Conservation (phyloP, 805 yeast genomes). For the Lipomyces chichibuensis region DNA sequence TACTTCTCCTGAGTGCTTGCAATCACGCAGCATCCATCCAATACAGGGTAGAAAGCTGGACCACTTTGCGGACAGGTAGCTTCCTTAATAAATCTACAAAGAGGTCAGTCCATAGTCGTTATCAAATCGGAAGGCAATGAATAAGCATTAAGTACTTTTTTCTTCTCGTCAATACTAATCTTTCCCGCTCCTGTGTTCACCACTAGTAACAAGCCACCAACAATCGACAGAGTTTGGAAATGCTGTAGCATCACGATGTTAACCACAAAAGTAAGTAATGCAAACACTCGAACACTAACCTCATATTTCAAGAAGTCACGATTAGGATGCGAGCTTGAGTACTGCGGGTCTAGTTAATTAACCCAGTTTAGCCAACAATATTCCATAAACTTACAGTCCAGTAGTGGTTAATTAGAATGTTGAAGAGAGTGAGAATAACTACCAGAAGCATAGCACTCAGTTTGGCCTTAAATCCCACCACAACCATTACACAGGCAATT, state of each 20-base stretch:
- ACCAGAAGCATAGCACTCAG: conserved; percentile 74
- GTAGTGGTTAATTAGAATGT: conserved; percentile 79
- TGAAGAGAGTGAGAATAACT: conserved; percentile 71
- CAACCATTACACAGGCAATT: conserved; percentile 71
- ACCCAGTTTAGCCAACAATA: neutral
- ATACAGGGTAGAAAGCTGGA: neutral
- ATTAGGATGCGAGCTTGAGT: conserved; percentile 67
- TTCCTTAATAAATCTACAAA: neutral
- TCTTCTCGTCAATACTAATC: conserved; percentile 90
- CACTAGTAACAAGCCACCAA: conserved; percentile 88
- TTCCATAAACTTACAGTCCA: conserved; percentile 56
- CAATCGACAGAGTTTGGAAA: conserved; percentile 91
- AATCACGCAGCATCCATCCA: neutral
- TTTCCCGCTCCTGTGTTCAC: conserved; percentile 97
- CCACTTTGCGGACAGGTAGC: neutral
- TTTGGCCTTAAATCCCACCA: conserved; percentile 90
- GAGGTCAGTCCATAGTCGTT: neutral
- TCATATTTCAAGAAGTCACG: conserved; percentile 91
- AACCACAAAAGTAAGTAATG: neutral
- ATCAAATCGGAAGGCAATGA: neutral
- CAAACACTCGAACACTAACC: conserved; percentile 11
- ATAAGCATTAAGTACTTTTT: conserved; percentile 63
- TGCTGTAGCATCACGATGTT: conserved; percentile 47
- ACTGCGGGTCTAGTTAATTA: conserved; percentile 34
- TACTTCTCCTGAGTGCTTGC: neutral